Conservation (phyloP, 345 rosid species). For the Geranium brycei region DNA sequence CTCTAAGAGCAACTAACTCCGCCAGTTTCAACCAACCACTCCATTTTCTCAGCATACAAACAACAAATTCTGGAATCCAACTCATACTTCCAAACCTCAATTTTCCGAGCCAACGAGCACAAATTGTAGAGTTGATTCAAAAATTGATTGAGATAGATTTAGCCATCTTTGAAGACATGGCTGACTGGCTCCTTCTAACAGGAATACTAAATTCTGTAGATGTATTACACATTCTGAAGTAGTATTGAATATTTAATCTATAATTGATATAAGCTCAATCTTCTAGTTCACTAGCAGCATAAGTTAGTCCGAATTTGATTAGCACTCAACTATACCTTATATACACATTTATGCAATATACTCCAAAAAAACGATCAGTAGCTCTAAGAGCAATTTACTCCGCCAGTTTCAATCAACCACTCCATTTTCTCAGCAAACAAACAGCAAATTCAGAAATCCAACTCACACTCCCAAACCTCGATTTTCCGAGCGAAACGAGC, state of each 20-base stretch:
- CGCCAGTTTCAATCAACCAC: too few species aligned
- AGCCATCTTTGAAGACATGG: too few species aligned
- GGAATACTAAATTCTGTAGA: too few species aligned
- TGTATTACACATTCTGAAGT: too few species aligned
- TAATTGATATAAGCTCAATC: too few species aligned
- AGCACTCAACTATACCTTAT: neutral
- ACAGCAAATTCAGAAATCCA: neutral
- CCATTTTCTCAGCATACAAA: neutral
- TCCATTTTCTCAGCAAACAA: neutral
- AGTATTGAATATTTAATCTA: too few species aligned
- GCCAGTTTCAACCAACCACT: neutral
- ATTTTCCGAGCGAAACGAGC: neutral
- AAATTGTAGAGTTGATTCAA: neutral
- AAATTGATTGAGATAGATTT: too few species aligned
- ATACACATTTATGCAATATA: neutral
- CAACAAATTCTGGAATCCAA: neutral
- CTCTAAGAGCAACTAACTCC: too few species aligned
- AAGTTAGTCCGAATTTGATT: neutral
- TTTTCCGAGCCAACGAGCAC: conserved; percentile 1
- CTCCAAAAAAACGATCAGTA: neutral
- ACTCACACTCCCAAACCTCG: neutral
- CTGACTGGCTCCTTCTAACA: too few species aligned
- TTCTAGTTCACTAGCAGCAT: too few species aligned
- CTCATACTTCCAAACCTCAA: neutral
- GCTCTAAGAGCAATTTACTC: neutral